phyloP scores from a whole-genome alignment of 2,329 filamentous ascomycete species.

The Colletotrichum liriopes region DNA sequence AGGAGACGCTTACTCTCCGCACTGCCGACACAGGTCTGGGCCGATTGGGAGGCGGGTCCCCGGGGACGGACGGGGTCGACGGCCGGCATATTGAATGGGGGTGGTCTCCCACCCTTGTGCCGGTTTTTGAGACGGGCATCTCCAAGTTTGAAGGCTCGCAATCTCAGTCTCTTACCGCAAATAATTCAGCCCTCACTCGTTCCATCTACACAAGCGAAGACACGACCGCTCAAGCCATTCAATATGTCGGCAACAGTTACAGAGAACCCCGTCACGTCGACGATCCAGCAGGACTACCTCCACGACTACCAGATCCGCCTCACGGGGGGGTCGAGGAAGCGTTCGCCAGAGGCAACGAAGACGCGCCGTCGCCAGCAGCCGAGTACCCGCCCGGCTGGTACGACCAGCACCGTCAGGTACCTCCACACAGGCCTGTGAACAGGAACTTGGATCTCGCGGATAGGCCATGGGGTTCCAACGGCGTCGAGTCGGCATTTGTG shows the following conservation, averaged over 20 bases:
- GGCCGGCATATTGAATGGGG: conserved; percentile 38
- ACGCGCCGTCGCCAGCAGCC: conserved; percentile 26
- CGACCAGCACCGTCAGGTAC: conserved; percentile 45
- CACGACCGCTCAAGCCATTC: neutral
- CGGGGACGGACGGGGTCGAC: conserved; percentile 18
- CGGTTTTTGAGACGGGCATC: conserved; percentile 7
- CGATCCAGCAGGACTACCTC: conserved; percentile 30
- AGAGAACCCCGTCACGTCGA: conserved; percentile 31
- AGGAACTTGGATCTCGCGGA: conserved; percentile 42
- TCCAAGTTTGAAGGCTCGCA: neutral
- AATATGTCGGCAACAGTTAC: conserved; percentile 35
- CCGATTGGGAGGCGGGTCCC: conserved; percentile 21
- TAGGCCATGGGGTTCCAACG: conserved; percentile 42
- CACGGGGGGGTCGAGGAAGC: conserved; percentile 38
- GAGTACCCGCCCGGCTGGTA: conserved; percentile 45
- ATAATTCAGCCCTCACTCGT: neutral
- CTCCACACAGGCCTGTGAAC: conserved; percentile 46
- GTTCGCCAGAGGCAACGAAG: conserved; percentile 29
- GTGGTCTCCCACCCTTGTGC: neutral
- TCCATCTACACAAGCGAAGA: neutral
- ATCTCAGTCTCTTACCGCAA: neutral
- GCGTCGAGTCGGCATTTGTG: conserved; percentile 45
- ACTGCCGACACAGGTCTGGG: conserved; percentile 19
- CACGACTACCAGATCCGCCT: conserved; percentile 41
- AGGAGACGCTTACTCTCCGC: conserved; percentile 21